phyloP scores from a whole-genome alignment of 768 basidiomycete genomes.

The Rhodotorula babjevae region DNA sequence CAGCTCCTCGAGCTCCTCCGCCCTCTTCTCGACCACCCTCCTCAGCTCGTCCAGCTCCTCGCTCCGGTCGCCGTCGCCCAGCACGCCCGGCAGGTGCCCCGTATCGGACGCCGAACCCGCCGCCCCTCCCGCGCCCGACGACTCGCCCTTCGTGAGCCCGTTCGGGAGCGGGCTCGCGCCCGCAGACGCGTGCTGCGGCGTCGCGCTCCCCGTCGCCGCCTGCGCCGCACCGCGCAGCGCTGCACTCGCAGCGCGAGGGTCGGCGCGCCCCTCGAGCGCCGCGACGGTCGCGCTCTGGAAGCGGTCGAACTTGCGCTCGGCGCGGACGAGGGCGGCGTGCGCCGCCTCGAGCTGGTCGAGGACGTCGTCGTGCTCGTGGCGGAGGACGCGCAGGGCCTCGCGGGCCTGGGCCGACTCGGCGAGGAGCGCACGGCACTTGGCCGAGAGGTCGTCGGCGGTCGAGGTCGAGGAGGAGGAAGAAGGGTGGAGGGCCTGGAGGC shows the following conservation, averaged over 20 bases:
- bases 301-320: slow-evolving; percentile 43
- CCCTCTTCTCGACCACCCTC: slow-evolving; percentile 17
- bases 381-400: slow-evolving; percentile 38
- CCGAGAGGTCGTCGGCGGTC: slow-evolving; percentile 6
- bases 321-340: slow-evolving; percentile 33
- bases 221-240: too few species aligned
- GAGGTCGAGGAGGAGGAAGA: not conserved
- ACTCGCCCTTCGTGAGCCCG: not conserved
- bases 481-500: slow-evolving; percentile 20
- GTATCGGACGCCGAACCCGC: not conserved
- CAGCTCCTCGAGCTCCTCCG: slow-evolving; percentile 53
- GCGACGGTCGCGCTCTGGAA: slow-evolving; percentile 39
- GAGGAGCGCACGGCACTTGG: slow-evolving; percentile 11
- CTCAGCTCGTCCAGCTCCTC: slow-evolving; percentile 32
- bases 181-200: not conserved
- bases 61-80: not conserved
- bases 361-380: slow-evolving; percentile 33
- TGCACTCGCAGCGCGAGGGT: not conserved
- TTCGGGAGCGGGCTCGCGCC: not conserved
- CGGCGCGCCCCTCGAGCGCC: slow-evolving; percentile 32
- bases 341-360: slow-evolving; percentile 36
- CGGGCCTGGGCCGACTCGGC: slow-evolving; percentile 26
- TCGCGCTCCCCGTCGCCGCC: not conserved
- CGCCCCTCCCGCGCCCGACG: not conserved
- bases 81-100: not conserved